These are phyloP conservation scores for Emericellopsis cladophorae DNA, from an alignment of 2,329 filamentous ascomycete genomes.

Conservation along the genomic window DNA sequence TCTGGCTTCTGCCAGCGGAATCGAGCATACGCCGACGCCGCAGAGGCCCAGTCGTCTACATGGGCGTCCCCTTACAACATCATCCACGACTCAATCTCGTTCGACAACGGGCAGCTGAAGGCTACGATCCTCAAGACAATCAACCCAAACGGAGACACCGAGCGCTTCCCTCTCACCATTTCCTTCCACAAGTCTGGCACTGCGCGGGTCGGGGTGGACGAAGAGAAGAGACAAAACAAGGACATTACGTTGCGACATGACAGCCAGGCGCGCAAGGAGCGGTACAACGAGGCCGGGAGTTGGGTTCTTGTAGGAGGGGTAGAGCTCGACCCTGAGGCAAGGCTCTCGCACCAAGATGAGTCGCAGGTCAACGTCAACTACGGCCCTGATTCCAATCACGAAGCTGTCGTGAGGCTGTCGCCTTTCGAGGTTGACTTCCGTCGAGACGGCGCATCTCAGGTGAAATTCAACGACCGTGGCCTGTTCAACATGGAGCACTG, in stretches of 20 bases:
- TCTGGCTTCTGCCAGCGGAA: slow-evolving; percentile 97
- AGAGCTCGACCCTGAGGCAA: slow-evolving; percentile 57
- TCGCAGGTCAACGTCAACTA: slow-evolving; percentile 65
- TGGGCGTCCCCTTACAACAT: slow-evolving; percentile 79
- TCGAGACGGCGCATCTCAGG: slow-evolving; percentile 66
- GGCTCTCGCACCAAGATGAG: slow-evolving; percentile 52
- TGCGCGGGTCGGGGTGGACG: slow-evolving; percentile 78
- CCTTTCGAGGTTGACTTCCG: slow-evolving; percentile 83
- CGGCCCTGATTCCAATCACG: slow-evolving; percentile 61
- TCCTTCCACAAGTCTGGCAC: slow-evolving; percentile 85
- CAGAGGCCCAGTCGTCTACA: slow-evolving; percentile 45
- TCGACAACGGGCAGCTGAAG: slow-evolving; percentile 69
- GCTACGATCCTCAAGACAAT: slow-evolving; percentile 75
- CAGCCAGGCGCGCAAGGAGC: slow-evolving; percentile 76
- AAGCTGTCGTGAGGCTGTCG: slow-evolving; percentile 70
- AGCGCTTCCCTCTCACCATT: slow-evolving; percentile 70
- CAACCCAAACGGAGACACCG: slow-evolving; percentile 46
- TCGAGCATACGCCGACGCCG: slow-evolving; percentile 74
- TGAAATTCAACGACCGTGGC: slow-evolving; percentile 84
- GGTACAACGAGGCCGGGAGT: slow-evolving; percentile 83
- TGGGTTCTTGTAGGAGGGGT: slow-evolving; percentile 80
- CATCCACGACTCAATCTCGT: slow-evolving; percentile 55
- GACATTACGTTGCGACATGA: slow-evolving; percentile 79
- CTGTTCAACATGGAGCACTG: slow-evolving; percentile 92
- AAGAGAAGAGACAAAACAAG: slow-evolving; percentile 79